Evolutionary conservation across 768 basidiomycete species (phyloP).

Genomic region (Stropharia rugosoannulata): DNA sequence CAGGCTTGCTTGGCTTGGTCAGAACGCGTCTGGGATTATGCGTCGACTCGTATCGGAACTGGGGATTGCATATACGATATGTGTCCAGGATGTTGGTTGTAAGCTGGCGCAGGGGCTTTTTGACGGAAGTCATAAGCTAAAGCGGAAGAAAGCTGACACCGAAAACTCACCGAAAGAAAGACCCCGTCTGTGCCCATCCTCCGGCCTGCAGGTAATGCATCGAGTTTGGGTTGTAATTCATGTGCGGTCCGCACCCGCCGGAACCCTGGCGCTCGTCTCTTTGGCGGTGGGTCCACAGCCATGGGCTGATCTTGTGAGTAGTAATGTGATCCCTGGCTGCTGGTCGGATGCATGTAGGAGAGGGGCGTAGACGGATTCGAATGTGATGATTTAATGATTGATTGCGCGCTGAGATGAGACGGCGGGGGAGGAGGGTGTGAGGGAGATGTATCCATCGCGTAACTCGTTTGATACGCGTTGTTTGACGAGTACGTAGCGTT

Average conservation of each 20-base stretch:
- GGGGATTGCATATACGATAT: constrained; percentile 91
- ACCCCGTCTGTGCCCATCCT: constrained; percentile 74
- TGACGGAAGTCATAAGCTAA: constrained; percentile 11
- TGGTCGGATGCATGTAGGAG: constrained; percentile 57
- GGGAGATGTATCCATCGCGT: constrained; percentile 65
- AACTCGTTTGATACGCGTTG: constrained; percentile 45
- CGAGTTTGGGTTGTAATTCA: constrained; percentile 78
- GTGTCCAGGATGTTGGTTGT: constrained; percentile 89
- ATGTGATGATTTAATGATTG: constrained; percentile 53
- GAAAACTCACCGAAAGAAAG: constrained; percentile 75
- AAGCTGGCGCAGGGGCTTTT: constrained; percentile 61
- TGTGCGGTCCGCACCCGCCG: constrained; percentile 72
- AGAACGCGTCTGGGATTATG: constrained; percentile 96
- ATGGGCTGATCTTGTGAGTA: constrained; percentile 69
- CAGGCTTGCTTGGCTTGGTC: constrained; percentile 95
- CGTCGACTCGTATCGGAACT: constrained; percentile 91
- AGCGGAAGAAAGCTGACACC: constrained; percentile 1
- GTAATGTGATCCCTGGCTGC: constrained; percentile 50
- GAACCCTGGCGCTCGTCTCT: constrained; percentile 74
- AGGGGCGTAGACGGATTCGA: constrained; percentile 76
- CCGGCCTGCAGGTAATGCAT: constrained; percentile 59
- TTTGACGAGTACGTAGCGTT: constrained; percentile 22
- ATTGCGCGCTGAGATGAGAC: constrained; percentile 49
- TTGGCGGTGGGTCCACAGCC: constrained; percentile 68
- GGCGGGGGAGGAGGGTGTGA: constrained; percentile 53